phyloP scores from a whole-genome alignment of 2,329 filamentous ascomycete species.

The Leptodontidium sp. region DNA sequence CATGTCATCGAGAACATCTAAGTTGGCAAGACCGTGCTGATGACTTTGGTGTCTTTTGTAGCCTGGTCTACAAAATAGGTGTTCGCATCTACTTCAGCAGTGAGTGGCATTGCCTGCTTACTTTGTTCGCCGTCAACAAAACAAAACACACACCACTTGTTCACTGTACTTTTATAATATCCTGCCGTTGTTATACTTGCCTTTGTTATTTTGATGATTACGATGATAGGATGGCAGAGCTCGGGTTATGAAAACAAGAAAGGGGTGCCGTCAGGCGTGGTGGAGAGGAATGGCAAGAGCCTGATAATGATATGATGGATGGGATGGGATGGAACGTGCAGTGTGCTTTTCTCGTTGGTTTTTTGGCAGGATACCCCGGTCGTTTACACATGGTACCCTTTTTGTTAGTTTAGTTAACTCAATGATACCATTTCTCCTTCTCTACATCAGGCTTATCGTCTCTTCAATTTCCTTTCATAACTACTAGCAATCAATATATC shows the following conservation, averaged over 20 bases:
- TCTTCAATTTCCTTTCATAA: not conserved
- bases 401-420: slow-evolving; percentile 2
- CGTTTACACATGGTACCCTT: slow-evolving; percentile 21
- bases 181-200: slow-evolving; percentile 11
- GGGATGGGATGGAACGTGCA: slow-evolving; percentile 1
- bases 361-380: slow-evolving; percentile 30
- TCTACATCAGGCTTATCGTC: not conserved
- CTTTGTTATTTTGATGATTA: slow-evolving; percentile 11
- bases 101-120: not conserved
- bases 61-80: slow-evolving; percentile 44
- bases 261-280: not conserved
- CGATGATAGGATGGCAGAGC: not conserved
- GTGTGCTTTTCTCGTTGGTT: slow-evolving; percentile 20
- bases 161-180: slow-evolving; percentile 17
- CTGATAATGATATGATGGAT: slow-evolving; percentile 17
- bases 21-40: slow-evolving; percentile 36
- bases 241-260: not conserved
- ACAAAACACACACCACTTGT: slow-evolving; percentile 4
- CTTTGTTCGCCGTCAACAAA: not conserved
- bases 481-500: not conserved
- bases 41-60: slow-evolving; percentile 30
- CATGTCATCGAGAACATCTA: slow-evolving; percentile 87
- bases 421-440: slow-evolving; percentile 27
- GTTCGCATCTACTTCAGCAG: slow-evolving; percentile 9
- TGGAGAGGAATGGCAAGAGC: not conserved